These are phyloP conservation scores for Blastocystis sp. DNA, from an alignment of 352 stramenopile species.

Conservation along the genomic window DNA sequence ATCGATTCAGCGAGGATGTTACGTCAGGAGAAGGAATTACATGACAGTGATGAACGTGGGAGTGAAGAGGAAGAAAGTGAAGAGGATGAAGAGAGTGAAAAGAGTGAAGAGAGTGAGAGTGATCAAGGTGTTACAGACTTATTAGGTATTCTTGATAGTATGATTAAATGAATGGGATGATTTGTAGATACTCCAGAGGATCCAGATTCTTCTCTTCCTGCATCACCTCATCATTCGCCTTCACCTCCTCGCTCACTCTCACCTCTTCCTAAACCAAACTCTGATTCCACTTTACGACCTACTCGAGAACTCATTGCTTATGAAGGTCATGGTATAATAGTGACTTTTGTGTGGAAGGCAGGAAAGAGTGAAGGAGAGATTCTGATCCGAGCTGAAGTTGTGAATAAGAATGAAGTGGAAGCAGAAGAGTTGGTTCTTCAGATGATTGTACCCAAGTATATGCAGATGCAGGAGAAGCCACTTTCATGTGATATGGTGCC, in stretches of 20 bases:
- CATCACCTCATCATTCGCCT: conserved; percentile 80
- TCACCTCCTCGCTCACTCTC: conserved; percentile 75
- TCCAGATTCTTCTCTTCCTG: background rate
- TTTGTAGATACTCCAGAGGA: background rate
- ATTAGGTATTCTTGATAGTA: background rate
- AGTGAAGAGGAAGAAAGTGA: background rate
- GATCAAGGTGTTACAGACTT: background rate
- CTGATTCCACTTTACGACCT: conserved; percentile 68
- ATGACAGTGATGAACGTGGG: conserved; percentile 13
- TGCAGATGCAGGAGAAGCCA: conserved; percentile 93
- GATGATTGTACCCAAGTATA: conserved; percentile 89
- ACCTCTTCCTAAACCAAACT: too few species aligned
- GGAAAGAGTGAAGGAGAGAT: conserved; percentile 85
- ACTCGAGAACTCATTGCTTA: conserved; percentile 81
- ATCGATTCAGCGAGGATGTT: conserved; percentile 55
- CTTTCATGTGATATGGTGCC: conserved; percentile 85
- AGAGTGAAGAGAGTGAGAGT: background rate
- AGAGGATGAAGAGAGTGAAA: background rate
- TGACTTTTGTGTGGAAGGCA: conserved; percentile 89
- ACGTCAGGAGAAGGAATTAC: conserved; percentile 19
- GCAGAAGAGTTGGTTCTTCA: conserved; percentile 89
- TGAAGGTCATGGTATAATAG: conserved; percentile 88
- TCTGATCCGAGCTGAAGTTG: conserved; percentile 83
- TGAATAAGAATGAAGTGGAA: conserved; percentile 81
- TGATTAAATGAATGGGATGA: background rate